phyloP scores from a whole-genome alignment of 2,329 filamentous ascomycete genomes.

The Colletotrichum sp. region DNA sequence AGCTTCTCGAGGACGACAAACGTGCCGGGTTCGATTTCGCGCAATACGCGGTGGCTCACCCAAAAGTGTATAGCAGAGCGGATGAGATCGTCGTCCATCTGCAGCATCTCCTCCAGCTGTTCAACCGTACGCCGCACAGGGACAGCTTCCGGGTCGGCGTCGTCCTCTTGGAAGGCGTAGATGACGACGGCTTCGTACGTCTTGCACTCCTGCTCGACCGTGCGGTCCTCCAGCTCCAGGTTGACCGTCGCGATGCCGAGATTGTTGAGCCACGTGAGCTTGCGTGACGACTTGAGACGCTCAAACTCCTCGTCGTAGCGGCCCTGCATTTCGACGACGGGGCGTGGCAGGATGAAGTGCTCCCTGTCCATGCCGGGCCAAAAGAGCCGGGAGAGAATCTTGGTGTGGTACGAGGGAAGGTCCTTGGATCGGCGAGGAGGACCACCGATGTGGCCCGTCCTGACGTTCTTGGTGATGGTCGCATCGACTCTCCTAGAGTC shows the following conservation, averaged over 20 bases:
- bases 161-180: slow-evolving; percentile 73
- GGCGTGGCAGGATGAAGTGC: slow-evolving; percentile 66
- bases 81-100: slow-evolving; percentile 78
- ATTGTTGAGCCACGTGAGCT: slow-evolving; percentile 86
- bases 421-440: slow-evolving; percentile 22
- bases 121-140: slow-evolving; percentile 50
- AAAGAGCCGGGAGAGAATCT: slow-evolving; percentile 90
- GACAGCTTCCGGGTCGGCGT: slow-evolving; percentile 34
- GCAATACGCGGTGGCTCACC: slow-evolving; percentile 71
- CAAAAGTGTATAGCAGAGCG: slow-evolving; percentile 73
- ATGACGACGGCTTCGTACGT: slow-evolving; percentile 91
- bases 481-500: slow-evolving; percentile 80
- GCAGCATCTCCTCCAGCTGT: slow-evolving; percentile 61
- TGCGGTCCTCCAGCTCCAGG: slow-evolving; percentile 82
- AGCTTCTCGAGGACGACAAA: slow-evolving; percentile 74
- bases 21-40: slow-evolving; percentile 55
- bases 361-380: slow-evolving; percentile 85
- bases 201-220: slow-evolving; percentile 72
- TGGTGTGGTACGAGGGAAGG: slow-evolving; percentile 67
- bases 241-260: slow-evolving; percentile 82
- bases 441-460: slow-evolving; percentile 18
- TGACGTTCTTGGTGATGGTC: slow-evolving; percentile 58
- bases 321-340: slow-evolving; percentile 65
- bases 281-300: slow-evolving; percentile 79
- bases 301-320: slow-evolving; percentile 80